These are phyloP conservation scores for Fusarium cicatricum DNA, from an alignment of 2,329 filamentous ascomycete species.

Conservation along the genomic window DNA sequence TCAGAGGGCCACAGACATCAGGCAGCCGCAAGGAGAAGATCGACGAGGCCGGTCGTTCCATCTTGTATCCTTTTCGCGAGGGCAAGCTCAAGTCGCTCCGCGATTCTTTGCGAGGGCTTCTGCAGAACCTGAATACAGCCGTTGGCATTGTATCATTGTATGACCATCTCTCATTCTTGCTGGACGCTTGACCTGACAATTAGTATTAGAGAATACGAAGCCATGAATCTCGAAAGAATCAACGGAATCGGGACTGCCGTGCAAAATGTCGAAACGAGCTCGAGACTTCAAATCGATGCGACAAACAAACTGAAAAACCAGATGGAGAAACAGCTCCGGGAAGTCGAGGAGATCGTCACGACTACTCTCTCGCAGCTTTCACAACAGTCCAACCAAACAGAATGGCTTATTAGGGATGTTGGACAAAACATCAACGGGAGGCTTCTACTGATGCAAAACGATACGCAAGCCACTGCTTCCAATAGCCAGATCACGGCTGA, in stretches of 20 bases:
- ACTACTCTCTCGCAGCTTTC: not conserved
- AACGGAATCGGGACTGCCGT: not conserved
- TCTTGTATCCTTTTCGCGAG: conserved; percentile 1
- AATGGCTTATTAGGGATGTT: not conserved
- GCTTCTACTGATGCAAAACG: not conserved
- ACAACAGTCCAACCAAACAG: not conserved
- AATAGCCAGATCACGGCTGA: not conserved
- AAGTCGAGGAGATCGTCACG: not conserved
- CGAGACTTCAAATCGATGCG: too few relatives aligned
- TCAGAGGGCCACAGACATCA: not conserved
- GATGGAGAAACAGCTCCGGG: not conserved
- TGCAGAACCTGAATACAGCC: not conserved
- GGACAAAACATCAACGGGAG: not conserved
- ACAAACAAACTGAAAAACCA: not conserved
- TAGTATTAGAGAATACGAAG: not conserved
- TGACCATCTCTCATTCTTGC: too few relatives aligned
- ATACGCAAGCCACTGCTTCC: not conserved
- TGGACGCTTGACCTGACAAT: too few relatives aligned
- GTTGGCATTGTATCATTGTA: not conserved
- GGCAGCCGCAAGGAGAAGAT: not conserved
- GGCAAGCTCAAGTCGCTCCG: not conserved
- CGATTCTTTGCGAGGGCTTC: not conserved
- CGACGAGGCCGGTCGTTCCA: not conserved
- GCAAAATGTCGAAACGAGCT: not conserved
- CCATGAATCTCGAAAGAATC: not conserved